Evolutionary conservation across 1,284 basidiomycete species (phyloP).

Genomic region (Cryptococcus sp.): DNA sequence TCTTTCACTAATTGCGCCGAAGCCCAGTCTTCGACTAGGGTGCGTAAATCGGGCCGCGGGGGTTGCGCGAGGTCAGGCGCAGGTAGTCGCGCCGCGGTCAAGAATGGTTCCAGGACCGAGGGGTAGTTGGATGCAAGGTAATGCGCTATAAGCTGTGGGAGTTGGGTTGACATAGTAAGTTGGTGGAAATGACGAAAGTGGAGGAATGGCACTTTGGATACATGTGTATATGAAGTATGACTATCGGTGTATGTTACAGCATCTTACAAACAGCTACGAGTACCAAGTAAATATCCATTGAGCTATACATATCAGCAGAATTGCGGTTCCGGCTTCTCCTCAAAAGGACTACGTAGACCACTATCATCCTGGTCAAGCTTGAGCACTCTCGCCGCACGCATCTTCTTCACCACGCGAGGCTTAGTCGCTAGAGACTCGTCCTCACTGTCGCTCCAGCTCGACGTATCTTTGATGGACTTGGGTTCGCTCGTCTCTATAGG

Average conservation of each 20-base stretch:
- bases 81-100: constrained; percentile 30
- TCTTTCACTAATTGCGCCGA: constrained; percentile 26
- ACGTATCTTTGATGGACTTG: not conserved
- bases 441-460: constrained; percentile 35
- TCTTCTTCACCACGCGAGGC: constrained; percentile 17
- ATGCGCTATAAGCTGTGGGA: constrained; percentile 43
- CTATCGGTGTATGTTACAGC: not conserved
- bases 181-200: not conserved
- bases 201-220: not conserved
- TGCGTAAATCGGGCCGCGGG: constrained; percentile 43
- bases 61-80: constrained; percentile 29
- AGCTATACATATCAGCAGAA: constrained; percentile 11
- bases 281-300: not conserved
- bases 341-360: constrained; percentile 42
- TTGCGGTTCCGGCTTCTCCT: constrained; percentile 34
- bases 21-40: constrained; percentile 38
- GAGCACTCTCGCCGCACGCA: constrained; percentile 8
- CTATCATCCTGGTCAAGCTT: constrained; percentile 5
- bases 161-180: constrained; percentile 3
- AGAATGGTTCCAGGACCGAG: constrained; percentile 39
- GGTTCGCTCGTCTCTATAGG: constrained; percentile 4
- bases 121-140: constrained; percentile 47
- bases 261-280: not conserved
- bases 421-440: constrained; percentile 18
- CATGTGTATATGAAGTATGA: not conserved